Conservation (phyloP, 1,284 basidiomycete species). For the Melampsora occidentalis region DNA sequence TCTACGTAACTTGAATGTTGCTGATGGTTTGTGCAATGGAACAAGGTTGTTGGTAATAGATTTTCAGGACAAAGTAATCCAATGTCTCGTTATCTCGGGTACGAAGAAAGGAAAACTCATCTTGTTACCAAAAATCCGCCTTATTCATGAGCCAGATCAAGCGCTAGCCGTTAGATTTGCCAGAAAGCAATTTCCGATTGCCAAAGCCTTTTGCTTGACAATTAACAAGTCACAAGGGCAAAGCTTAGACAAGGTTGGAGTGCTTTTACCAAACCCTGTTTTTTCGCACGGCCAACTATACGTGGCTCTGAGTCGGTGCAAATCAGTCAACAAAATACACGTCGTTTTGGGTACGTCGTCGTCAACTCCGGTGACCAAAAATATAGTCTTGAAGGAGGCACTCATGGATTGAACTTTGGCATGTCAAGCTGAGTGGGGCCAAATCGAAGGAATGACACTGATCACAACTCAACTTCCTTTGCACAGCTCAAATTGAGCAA, state of each 20-base stretch:
- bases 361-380: no score
- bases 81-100: background rate
- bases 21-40: slow-evolving; percentile 17
- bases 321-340: no score
- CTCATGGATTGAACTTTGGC: no score
- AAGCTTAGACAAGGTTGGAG: background rate
- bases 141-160: background rate
- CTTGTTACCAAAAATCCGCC: background rate
- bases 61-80: background rate
- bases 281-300: slow-evolving; percentile 5
- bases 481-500: no score
- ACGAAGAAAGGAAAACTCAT: background rate
- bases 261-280: no score
- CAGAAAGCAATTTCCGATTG: background rate
- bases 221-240: background rate
- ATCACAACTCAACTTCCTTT: no score
- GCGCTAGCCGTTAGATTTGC: background rate
- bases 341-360: no score
- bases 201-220: background rate
- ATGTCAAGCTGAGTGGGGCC: no score
- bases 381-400: no score
- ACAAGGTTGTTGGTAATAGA: background rate
- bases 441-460: no score
- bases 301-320: background rate
- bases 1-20: background rate